These are phyloP conservation scores for Erysiphe pulchra DNA, from an alignment of 2,329 filamentous ascomycete genomes.

Conservation along the genomic window DNA sequence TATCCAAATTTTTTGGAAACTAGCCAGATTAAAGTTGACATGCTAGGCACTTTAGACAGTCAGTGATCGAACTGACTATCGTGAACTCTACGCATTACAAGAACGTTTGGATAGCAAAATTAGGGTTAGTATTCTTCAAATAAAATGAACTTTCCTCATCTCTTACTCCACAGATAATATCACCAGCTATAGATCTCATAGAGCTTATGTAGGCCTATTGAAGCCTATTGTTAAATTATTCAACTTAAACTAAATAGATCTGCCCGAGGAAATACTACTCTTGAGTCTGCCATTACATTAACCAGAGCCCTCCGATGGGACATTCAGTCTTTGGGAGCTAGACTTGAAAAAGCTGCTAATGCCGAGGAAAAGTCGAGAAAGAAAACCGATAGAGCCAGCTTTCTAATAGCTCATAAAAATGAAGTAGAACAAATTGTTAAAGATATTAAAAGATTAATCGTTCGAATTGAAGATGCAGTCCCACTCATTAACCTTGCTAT, in stretches of 20 bases:
- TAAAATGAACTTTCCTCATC: not conserved
- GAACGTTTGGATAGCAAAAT: constrained; percentile 64
- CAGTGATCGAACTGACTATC: constrained; percentile 38
- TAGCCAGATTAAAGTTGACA: not conserved
- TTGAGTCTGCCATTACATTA: constrained; percentile 64
- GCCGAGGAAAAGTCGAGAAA: constrained; percentile 27
- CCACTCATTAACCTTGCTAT: constrained; percentile 84
- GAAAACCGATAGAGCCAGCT: constrained; percentile 19
- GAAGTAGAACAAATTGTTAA: constrained; percentile 44
- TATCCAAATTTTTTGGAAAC: too few species aligned
- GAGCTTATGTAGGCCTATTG: constrained; percentile 46
- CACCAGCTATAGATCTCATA: constrained; percentile 76
- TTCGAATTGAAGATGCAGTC: constrained; percentile 69
- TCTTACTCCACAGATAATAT: constrained; percentile 36
- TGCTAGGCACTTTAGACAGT: constrained; percentile 24
- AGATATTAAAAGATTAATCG: constrained; percentile 51
- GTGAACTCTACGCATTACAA: constrained; percentile 46
- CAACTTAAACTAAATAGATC: constrained; percentile 18
- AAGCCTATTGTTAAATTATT: not conserved
- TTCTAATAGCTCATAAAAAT: constrained; percentile 28
- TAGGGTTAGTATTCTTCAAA: constrained; percentile 23
- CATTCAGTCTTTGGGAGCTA: constrained; percentile 54
- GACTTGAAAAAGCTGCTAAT: constrained; percentile 42
- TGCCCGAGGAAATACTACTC: constrained; percentile 47
- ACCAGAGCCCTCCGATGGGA: constrained; percentile 65